These are phyloP conservation scores for Pontederia crassipes DNA, from an alignment of 176 grass and related monocot species.

Conservation along the genomic window DNA sequence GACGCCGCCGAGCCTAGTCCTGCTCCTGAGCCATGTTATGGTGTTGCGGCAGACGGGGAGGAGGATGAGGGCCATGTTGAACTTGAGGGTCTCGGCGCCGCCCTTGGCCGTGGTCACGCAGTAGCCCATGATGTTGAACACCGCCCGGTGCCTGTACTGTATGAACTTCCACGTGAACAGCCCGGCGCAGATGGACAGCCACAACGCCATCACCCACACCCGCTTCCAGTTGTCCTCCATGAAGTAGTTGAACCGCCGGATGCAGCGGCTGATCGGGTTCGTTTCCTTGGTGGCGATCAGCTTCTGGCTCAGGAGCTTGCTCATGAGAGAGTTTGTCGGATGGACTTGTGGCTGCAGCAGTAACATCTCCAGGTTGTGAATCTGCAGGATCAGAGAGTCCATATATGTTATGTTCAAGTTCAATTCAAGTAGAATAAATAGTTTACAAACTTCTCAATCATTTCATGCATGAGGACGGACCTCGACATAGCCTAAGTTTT, in stretches of 20 bases:
- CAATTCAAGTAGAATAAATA: background rate
- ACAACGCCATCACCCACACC: conserved; percentile 16
- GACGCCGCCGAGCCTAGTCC: conserved; percentile 7
- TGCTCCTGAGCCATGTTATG: conserved; percentile 19
- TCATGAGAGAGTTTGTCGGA: conserved; percentile 6
- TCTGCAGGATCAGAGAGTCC: background rate
- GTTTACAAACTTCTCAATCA: background rate
- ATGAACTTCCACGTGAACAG: conserved; percentile 14
- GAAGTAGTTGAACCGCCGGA: background rate
- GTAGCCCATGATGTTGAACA: conserved; percentile 13
- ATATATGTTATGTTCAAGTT: background rate
- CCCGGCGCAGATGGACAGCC: conserved; percentile 13
- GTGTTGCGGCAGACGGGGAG: conserved; percentile 22
- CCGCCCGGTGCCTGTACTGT: conserved; percentile 4
- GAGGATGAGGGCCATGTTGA: conserved; percentile 28
- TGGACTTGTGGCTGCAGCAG: background rate
- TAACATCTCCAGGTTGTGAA: conserved; percentile 18
- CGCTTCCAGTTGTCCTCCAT: conserved; percentile 22
- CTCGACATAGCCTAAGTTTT: conserved; percentile 6
- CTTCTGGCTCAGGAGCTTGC: conserved; percentile 19
- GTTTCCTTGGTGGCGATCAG: conserved; percentile 1
- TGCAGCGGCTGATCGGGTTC: conserved; percentile 8
- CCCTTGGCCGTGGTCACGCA: conserved; percentile 20
- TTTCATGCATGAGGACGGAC: background rate
- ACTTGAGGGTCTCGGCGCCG: conserved; percentile 22